Evolutionary conservation across 805 yeast species (phyloP).

Genomic region (Ogataea naganishii): DNA sequence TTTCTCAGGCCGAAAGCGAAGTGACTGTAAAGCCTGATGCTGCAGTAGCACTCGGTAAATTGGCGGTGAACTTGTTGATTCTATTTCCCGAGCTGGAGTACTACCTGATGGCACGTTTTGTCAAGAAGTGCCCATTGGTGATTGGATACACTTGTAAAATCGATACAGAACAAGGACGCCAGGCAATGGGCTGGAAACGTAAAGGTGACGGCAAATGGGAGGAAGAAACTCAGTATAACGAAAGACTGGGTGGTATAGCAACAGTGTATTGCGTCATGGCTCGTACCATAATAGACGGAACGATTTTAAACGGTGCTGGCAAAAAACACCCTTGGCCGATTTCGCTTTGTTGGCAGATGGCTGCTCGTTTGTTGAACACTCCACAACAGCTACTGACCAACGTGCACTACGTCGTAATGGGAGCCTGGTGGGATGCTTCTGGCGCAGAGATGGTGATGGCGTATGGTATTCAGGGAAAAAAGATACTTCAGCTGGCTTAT

Average conservation of each 20-base stretch:
- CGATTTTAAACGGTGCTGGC: constrained; percentile 12
- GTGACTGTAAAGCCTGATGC: constrained; percentile 71
- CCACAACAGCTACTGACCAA: constrained; percentile 43
- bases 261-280: constrained; percentile 75
- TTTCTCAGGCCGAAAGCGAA: constrained; percentile 90
- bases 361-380: constrained; percentile 65
- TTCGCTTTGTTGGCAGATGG: constrained; percentile 54
- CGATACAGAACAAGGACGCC: constrained; percentile 75
- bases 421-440: constrained; percentile 90
- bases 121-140: constrained; percentile 83
- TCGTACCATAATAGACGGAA: constrained; percentile 28
- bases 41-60: constrained; percentile 69
- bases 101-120: constrained; percentile 66
- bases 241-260: constrained; percentile 79
- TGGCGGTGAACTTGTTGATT: constrained; percentile 47
- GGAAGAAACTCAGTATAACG: constrained; percentile 64
- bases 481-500: constrained; percentile 42
- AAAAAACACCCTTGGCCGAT: constrained; percentile 47
- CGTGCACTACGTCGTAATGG: constrained; percentile 61
- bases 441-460: constrained; percentile 44
- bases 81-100: constrained; percentile 42
- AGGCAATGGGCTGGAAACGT: constrained; percentile 83
- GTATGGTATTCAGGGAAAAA: constrained; percentile 65
- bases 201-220: constrained; percentile 40
- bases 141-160: constrained; percentile 73